phyloP scores from a whole-genome alignment of 371 early-diverging fungal genomes.

The Mucor saturninus region DNA sequence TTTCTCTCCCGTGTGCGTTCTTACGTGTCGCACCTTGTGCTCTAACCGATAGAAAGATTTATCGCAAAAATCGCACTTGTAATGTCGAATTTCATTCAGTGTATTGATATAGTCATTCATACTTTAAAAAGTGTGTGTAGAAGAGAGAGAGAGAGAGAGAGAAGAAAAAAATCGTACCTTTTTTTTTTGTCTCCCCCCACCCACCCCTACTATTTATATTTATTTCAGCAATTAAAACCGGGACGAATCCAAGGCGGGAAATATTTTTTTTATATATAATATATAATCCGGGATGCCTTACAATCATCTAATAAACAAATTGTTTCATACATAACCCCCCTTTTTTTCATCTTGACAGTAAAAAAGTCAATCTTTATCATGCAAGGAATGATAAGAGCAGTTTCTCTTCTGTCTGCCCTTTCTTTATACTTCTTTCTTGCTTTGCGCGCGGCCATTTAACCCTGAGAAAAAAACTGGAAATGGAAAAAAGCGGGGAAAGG shows the following conservation, averaged over 20 bases:
- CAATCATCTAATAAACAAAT: too few relatives aligned
- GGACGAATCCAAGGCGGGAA: slow-evolving; percentile 19
- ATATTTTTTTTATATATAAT: slow-evolving; percentile 4
- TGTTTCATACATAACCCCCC: not conserved
- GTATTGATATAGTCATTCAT: not conserved
- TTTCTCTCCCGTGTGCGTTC: slow-evolving; percentile 90
- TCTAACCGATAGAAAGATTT: slow-evolving; percentile 80
- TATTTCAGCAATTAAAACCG: slow-evolving; percentile 5
- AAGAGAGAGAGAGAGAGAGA: not conserved
- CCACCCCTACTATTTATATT: not conserved
- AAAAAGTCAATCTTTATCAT: not conserved
- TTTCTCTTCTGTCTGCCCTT: not conserved
- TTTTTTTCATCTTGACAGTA: not conserved
- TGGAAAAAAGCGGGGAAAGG: slow-evolving; percentile 1
- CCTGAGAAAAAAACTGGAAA: slow-evolving; percentile 1
- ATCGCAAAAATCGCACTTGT: slow-evolving; percentile 75
- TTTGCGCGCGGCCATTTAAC: slow-evolving; percentile 2
- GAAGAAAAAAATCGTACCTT: not conserved
- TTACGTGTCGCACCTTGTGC: slow-evolving; percentile 81
- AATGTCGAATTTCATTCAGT: slow-evolving; percentile 44
- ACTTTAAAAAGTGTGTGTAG: not conserved
- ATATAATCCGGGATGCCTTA: not conserved
- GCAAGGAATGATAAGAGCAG: not conserved
- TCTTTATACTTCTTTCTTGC: not conserved
- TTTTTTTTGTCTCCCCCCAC: not conserved